Conservation (phyloP, 805 yeast genomes). For the Kodamaea sagamina region DNA sequence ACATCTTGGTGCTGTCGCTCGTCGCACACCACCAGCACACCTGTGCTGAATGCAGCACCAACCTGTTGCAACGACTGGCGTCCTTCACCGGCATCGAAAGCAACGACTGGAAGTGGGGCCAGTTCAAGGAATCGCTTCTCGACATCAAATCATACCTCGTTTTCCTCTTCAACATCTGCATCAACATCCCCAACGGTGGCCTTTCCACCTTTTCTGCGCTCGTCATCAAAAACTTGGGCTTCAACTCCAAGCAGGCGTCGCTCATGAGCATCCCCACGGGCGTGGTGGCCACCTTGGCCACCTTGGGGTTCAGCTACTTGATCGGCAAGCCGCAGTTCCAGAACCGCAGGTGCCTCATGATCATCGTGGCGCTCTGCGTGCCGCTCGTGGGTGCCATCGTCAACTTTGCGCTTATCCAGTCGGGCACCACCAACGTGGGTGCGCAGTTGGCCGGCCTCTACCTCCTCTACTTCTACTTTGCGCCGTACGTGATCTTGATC, state of each 20-base stretch:
- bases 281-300: constrained; percentile 13
- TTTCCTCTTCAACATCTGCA: constrained; percentile 9
- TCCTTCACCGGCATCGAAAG: constrained; percentile 13
- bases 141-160: constrained; percentile 17
- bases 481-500: constrained; percentile 30
- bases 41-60: background rate
- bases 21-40: constrained; percentile 5
- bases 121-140: constrained; percentile 21
- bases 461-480: constrained; percentile 36
- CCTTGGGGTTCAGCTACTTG: constrained; percentile 11
- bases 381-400: constrained; percentile 29
- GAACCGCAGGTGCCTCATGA: constrained; percentile 10
- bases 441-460: constrained; percentile 28
- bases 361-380: constrained; percentile 13
- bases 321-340: constrained; percentile 7
- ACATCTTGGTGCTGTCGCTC: constrained; percentile 13
- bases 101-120: constrained; percentile 22
- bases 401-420: constrained; percentile 4
- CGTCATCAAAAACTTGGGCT: constrained; percentile 13
- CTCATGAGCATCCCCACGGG: constrained; percentile 15
- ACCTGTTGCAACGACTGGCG: constrained; percentile 13
- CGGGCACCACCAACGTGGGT: constrained; percentile 17
- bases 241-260: constrained; percentile 11
- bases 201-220: constrained; percentile 9
- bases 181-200: constrained; percentile 13